These are phyloP conservation scores for Fusarium pseudocircinatum DNA, from an alignment of 2,329 filamentous ascomycete species.

Conservation along the genomic window DNA sequence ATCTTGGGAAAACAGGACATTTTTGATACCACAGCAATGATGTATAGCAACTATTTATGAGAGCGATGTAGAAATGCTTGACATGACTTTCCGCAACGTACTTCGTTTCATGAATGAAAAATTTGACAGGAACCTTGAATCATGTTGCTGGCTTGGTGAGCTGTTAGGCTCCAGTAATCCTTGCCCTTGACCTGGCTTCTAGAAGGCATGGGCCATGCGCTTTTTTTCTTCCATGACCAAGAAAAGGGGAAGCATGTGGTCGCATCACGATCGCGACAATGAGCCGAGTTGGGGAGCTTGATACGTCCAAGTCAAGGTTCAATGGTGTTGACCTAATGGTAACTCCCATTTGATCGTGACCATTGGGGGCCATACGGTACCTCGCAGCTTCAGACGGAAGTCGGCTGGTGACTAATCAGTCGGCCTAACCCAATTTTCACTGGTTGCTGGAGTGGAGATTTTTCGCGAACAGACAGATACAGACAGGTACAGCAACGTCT, in stretches of 20 bases:
- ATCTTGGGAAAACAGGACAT: slow-evolving; percentile 28
- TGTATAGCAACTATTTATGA: background rate
- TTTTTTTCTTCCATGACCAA: slow-evolving; percentile 2
- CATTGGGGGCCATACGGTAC: background rate
- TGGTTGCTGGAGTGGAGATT: background rate
- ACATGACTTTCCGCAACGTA: background rate
- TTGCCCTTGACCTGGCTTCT: slow-evolving; percentile 1
- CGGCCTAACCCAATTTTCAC: background rate
- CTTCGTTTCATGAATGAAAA: background rate
- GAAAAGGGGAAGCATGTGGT: background rate
- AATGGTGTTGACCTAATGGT: background rate
- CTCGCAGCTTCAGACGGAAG: background rate
- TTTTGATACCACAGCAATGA: slow-evolving; percentile 32
- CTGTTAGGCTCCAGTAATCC: slow-evolving; percentile 3
- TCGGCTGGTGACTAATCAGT: slow-evolving; percentile 1
- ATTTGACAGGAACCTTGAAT: background rate
- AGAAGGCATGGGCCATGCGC: slow-evolving; percentile 25
- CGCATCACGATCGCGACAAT: background rate
- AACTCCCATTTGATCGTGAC: background rate
- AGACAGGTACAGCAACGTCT: background rate
- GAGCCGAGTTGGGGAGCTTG: too few species aligned
- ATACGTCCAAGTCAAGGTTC: background rate
- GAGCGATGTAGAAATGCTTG: background rate
- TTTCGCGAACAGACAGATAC: background rate
- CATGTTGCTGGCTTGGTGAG: background rate